Evolutionary conservation across 495 filamentous ascomycete species (phyloP).

Genomic region (Aspergillus coremiiformis): DNA sequence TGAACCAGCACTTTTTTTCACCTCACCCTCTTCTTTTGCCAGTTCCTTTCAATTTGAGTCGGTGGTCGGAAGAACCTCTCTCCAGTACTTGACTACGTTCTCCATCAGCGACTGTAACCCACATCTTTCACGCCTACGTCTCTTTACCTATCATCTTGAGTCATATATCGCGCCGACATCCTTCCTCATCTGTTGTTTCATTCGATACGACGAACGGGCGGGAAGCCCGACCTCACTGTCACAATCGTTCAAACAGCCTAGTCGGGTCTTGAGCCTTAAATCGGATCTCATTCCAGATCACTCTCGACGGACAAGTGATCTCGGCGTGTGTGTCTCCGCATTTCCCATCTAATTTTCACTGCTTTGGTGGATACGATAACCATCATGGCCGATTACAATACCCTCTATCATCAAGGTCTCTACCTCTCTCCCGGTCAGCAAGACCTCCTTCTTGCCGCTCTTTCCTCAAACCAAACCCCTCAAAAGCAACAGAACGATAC

Average conservation of each 20-base stretch:
- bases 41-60: background rate
- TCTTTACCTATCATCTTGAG: background rate
- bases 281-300: background rate
- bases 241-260: constrained; percentile 4
- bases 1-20: background rate
- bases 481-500: constrained; percentile 25
- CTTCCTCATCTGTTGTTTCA: background rate
- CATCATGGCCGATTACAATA: constrained; percentile 33
- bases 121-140: background rate
- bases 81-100: background rate
- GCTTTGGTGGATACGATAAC: background rate
- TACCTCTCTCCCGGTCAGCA: constrained; percentile 83
- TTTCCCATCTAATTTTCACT: background rate
- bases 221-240: constrained; percentile 23
- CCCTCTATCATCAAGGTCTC: constrained; percentile 38
- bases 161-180: background rate
- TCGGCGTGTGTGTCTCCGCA: background rate
- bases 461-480: constrained; percentile 64
- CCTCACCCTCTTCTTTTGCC: background rate
- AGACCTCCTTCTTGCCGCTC: constrained; percentile 76
- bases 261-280: background rate
- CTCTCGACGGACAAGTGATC: background rate
- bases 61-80: background rate
- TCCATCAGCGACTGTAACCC: background rate
- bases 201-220: constrained; percentile 22